Percentiles rank a stretch among this genome's conserved stretches.
phyloP scores from a whole-genome alignment of 176 grass and related monocot genomes.

The Tuctoria greenei region DNA sequence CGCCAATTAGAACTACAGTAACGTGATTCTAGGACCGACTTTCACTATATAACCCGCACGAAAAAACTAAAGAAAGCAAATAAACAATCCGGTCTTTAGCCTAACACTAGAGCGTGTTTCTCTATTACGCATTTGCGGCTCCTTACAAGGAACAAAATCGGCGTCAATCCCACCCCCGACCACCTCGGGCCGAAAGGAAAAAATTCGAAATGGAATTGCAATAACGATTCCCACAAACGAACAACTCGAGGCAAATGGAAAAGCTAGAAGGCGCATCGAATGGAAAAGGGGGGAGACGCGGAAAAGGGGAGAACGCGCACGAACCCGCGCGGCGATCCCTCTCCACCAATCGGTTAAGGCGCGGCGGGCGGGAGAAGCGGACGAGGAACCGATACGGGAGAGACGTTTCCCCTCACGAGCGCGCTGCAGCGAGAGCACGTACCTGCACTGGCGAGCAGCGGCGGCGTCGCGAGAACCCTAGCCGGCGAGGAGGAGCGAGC shows the following conservation, averaged over 20 bases:
- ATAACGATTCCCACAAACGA: neutral
- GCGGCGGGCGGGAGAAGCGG: neutral
- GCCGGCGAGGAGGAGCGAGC: neutral
- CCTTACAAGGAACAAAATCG: constrained; percentile 3
- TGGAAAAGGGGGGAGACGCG: neutral
- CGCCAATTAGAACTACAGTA: neutral
- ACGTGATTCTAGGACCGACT: neutral
- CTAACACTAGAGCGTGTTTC: neutral
- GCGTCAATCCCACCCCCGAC: neutral
- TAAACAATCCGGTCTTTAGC: neutral
- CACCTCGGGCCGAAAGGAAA: neutral
- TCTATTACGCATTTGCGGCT: neutral
- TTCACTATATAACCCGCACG: neutral
- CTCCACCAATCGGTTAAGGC: neutral
- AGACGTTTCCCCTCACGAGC: neutral
- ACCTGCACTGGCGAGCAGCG: neutral
- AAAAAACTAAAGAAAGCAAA: neutral
- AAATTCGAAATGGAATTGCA: neutral
- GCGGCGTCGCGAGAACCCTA: constrained; percentile 34
- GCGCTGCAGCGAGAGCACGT: neutral
- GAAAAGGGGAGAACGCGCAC: neutral
- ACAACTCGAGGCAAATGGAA: neutral
- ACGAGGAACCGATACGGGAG: neutral
- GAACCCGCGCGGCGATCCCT: neutral
- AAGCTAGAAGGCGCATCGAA: neutral